Base-by-base conservation (phyloP, 805 yeast genomes). In the Cyberlindnera euphorbiiphila region DNA sequence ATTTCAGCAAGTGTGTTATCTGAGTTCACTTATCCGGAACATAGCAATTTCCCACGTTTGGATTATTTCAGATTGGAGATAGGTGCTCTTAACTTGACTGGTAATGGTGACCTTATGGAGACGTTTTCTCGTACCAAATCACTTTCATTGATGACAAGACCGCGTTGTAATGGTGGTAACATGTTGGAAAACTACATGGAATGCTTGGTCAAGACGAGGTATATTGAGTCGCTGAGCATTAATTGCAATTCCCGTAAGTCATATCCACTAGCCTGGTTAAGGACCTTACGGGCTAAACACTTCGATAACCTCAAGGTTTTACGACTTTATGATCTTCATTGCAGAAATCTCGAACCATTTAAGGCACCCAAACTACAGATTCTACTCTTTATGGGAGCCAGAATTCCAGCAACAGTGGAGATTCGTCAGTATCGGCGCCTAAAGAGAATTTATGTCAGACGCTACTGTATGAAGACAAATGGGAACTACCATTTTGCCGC, bases 21-120 rank as follows among this genome's bases (percentile, higher is more conserved):
- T 11, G n/a, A 7, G 7, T 10, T 4, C 17, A 36, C 17, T 9
- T 17, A 3, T 38, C 31, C 11, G 27, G 25, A 10, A 21, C n/a
- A n/a, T n/a, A n/a, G n/a, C n/a, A n/a, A 16, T 19, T 30, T 21
- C 15, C 37, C 37, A 14, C 14, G 9, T 6, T 13, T 42, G 32
- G 23, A 32, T 3, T 20, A 29, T 10, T 35, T 42, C 21, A 32
- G 43, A 19, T 19, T 43, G 16, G 47, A 43, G 28, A n/a, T 37
- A 11, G 20, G 29, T 5, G 28, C 18, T 15, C 13, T 39, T 30
- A 18, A 28, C 14, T 9, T 4, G 9, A 6, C 7, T 13, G 39
- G 41, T 11, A 36, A 35, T 12, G 27, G n/a, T 33, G 32, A 37
- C 26, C 20, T 43, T 11, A 26, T 33, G 13, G 41, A 43, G 12